Percentiles rank a stretch among this genome's conserved stretches.
Evolutionary conservation across 2,329 filamentous ascomycete genomes (phyloP).

Genomic region (Fusarium duplospermum): DNA sequence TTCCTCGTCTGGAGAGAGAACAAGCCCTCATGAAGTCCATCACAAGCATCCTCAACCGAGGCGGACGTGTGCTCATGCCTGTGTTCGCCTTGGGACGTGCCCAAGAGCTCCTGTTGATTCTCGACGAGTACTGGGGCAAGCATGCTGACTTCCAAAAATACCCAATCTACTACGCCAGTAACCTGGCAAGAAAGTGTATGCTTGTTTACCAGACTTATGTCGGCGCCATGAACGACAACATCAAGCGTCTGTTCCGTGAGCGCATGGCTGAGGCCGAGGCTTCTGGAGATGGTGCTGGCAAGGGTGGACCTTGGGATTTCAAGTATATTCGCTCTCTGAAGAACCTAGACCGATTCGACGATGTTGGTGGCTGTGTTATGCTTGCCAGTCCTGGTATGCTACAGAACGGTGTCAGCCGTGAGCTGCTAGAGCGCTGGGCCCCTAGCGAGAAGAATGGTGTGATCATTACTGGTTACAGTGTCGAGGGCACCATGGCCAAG

Average conservation of each 20-base stretch:
- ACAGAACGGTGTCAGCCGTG: constrained; percentile 93
- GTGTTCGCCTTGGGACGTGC: constrained; percentile 95
- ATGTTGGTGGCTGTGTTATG: constrained; percentile 96
- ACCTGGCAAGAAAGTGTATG: constrained; percentile 96
- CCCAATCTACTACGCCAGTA: constrained; percentile 97
- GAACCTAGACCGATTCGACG: constrained; percentile 94
- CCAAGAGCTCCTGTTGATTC: constrained; percentile 91
- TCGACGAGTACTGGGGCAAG: constrained; percentile 96
- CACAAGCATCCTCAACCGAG: constrained; percentile 88
- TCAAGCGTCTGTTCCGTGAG: constrained; percentile 93
- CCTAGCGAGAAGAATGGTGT: constrained; percentile 98
- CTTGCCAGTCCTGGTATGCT: constrained; percentile 98
- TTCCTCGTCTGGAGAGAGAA: constrained; percentile 90
- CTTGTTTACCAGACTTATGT: constrained; percentile 98
- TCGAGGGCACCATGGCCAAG: constrained; percentile 98
- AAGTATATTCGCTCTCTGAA: constrained; percentile 92
- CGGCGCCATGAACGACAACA: constrained; percentile 98
- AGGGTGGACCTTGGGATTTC: constrained; percentile 96
- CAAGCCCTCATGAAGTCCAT: constrained; percentile 96
- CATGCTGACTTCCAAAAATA: constrained; percentile 89
- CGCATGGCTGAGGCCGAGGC: constrained; percentile 91
- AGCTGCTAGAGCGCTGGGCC: constrained; percentile 94
- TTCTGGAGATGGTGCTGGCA: constrained; percentile 77
- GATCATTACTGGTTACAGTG: constrained; percentile 97
- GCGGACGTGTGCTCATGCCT: constrained; percentile 91